Conservation (phyloP, 139 green algal species). For the Picochlorum sp. region DNA sequence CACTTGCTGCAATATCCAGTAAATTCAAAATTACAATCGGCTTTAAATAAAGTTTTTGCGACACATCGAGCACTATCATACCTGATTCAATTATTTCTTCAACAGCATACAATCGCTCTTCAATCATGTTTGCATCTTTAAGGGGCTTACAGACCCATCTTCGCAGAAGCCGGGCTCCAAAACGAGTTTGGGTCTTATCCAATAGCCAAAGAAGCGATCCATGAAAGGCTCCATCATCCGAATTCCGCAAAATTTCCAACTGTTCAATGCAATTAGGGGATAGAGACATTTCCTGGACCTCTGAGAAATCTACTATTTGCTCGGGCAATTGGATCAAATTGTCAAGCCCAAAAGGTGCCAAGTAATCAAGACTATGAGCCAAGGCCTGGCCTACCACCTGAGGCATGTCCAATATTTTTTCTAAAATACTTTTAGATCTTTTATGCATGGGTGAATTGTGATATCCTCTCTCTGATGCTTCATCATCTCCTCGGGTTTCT, state of each 20-base stretch:
- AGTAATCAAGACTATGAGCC: slow-evolving; percentile 42
- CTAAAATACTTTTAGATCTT: slow-evolving; percentile 5
- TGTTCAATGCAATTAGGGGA: slow-evolving; percentile 22
- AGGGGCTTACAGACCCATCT: slow-evolving; percentile 65
- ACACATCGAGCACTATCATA: no score
- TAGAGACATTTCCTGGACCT: slow-evolving; percentile 12
- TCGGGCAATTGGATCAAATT: slow-evolving; percentile 37
- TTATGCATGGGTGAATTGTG: no score
- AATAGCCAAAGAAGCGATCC: slow-evolving; percentile 76
- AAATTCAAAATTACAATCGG: no score
- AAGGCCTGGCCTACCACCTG: slow-evolving; percentile 39
- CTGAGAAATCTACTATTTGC: background rate
- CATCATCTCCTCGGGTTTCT: no score
- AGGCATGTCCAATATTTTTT: slow-evolving; percentile 34
- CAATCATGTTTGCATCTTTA: slow-evolving; percentile 26
- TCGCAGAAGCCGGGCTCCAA: slow-evolving; percentile 57
- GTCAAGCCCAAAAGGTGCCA: slow-evolving; percentile 53
- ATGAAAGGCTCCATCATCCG: slow-evolving; percentile 16
- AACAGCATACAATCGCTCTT: slow-evolving; percentile 58
- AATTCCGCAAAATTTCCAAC: slow-evolving; percentile 36
- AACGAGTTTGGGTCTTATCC: slow-evolving; percentile 55
- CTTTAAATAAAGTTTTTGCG: no score
- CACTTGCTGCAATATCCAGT: no score
- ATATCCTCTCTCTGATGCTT: no score
- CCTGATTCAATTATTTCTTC: slow-evolving; percentile 49